Percentiles rank a stretch among this genome's conserved stretches.
Evolutionary conservation across 495 filamentous ascomycete species (phyloP).

Genomic region (Trichoderma virens): DNA sequence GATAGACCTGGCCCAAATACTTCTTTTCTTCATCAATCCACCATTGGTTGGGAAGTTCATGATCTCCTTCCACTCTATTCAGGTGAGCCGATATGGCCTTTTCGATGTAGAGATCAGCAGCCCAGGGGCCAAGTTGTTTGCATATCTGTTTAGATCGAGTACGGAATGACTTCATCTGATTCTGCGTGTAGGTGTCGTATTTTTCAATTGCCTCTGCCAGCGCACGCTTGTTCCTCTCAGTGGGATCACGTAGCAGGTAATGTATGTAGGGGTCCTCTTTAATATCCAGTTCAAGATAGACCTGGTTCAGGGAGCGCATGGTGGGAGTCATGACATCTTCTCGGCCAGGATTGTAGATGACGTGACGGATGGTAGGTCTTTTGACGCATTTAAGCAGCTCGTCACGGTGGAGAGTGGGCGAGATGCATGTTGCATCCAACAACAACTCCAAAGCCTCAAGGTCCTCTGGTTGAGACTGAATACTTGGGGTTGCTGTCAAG

Average conservation of each 20-base stretch:
- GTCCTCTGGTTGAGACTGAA: constrained; percentile 43
- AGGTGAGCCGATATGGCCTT: constrained; percentile 45
- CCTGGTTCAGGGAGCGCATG: constrained; percentile 29
- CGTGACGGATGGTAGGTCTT: constrained; percentile 50
- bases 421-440: constrained; percentile 63
- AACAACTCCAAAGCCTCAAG: constrained; percentile 63
- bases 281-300: constrained; percentile 48
- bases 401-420: constrained; percentile 61
- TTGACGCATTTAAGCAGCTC: constrained; percentile 64
- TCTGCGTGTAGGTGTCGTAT: constrained; percentile 53
- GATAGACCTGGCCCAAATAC: constrained; percentile 52
- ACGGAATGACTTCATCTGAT: constrained; percentile 54
- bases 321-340: constrained; percentile 16
- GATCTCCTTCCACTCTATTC: constrained; percentile 22
- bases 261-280: constrained; percentile 62
- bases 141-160: constrained; percentile 43
- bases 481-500: constrained; percentile 76
- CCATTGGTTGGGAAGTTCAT: constrained; percentile 30
- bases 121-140: constrained; percentile 66
- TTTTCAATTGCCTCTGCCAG: constrained; percentile 41
- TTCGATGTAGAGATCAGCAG: constrained; percentile 62
- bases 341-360: constrained; percentile 34
- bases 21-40: constrained; percentile 44
- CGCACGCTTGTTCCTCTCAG: constrained; percentile 24
- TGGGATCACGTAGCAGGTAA: constrained; percentile 33